Evolutionary conservation across 192 early-diverging fungal species (phyloP).

Genomic region (Umbelopsis sp.): DNA sequence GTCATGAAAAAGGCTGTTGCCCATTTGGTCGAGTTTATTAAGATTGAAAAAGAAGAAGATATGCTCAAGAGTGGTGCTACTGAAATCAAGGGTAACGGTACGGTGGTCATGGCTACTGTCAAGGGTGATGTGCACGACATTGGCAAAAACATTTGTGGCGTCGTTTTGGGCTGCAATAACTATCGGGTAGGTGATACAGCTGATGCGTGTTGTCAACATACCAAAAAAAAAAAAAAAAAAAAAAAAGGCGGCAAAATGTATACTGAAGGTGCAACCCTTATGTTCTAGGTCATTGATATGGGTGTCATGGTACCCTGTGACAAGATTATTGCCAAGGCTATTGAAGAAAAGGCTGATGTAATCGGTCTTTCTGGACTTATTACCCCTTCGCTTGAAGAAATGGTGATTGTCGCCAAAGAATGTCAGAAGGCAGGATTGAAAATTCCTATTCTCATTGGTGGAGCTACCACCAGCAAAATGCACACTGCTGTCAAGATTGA

Average conservation of each 20-base stretch:
- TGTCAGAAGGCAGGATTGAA: constrained; percentile 84
- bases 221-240: no score
- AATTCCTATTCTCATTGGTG: constrained; percentile 91
- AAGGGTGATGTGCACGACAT: constrained; percentile 99
- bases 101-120: constrained; percentile 91
- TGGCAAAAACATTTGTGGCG: constrained; percentile 97
- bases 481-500: constrained; percentile 98
- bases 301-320: constrained; percentile 96
- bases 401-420: constrained; percentile 96
- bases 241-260: no score
- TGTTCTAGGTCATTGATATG: constrained; percentile 73
- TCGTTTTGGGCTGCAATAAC: constrained; percentile 97
- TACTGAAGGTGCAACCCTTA: no score
- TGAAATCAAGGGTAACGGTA: constrained; percentile 72
- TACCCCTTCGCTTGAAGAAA: constrained; percentile 95
- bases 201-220: neutral
- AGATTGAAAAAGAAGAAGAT: constrained; percentile 81
- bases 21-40: constrained; percentile 93
- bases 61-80: constrained; percentile 55
- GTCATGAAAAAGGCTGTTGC: constrained; percentile 99
- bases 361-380: constrained; percentile 95
- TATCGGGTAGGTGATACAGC: constrained; percentile 53
- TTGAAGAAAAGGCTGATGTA: constrained; percentile 87
- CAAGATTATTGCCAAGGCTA: constrained; percentile 87
- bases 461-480: constrained; percentile 94